A percentile compares a stretch with the other conserved stretches of the same genome.
Conservation (phyloP, 129 eudicot species). For the Logfia minima region DNA sequence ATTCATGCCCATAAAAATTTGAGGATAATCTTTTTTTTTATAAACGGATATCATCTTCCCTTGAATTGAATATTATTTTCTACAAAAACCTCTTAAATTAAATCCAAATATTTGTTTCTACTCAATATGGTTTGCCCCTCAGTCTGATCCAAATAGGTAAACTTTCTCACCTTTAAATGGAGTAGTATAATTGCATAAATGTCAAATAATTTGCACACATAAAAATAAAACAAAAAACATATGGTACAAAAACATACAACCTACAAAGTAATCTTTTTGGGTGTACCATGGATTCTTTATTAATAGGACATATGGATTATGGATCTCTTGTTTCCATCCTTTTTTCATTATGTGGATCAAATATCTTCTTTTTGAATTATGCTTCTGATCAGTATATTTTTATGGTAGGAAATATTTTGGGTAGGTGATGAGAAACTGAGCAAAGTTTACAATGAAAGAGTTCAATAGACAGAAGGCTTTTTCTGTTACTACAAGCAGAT, state of each 20-base stretch:
- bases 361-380: background rate
- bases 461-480: conserved; percentile 9
- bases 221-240: background rate
- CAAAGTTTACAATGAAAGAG: conserved; percentile 2
- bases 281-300: no score
- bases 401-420: background rate
- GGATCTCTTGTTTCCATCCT: background rate
- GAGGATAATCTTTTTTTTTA: no score
- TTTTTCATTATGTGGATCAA: background rate
- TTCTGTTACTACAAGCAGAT: background rate
- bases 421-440: background rate
- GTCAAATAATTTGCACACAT: no score
- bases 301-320: background rate
- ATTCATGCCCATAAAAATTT: no score
- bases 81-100: no score
- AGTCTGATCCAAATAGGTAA: no score
- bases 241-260: background rate
- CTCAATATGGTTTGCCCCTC: no score
- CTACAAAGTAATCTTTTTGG: no score
- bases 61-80: no score
- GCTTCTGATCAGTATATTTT: background rate
- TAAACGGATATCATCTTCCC: no score
- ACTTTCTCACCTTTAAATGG: background rate
- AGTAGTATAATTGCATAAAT: no score
- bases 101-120: no score